phyloP scores from a whole-genome alignment of 2,329 filamentous ascomycete species.

The Coniochaeta hoffmannii region DNA sequence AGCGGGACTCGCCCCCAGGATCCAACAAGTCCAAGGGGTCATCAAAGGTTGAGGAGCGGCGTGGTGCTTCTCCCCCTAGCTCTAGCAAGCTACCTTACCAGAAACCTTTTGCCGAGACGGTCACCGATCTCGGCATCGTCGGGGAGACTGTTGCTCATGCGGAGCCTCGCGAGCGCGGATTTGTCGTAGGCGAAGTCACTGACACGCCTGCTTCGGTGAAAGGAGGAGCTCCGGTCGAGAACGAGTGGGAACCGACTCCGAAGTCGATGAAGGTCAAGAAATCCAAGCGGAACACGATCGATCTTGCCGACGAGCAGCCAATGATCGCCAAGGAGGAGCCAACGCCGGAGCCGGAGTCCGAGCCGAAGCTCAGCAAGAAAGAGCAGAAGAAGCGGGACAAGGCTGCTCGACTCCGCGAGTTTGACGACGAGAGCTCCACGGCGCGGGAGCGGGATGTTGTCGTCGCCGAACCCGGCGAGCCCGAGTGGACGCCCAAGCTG shows the following conservation, averaged over 20 bases:
- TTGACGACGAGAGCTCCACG: slow-evolving; percentile 14
- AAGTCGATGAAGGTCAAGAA: slow-evolving; percentile 25
- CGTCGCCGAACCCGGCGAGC: not conserved
- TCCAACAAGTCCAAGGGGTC: slow-evolving; percentile 31
- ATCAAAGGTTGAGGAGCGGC: not conserved
- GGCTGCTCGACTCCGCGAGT: slow-evolving; percentile 22
- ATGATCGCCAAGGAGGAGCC: slow-evolving; percentile 7
- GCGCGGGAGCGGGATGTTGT: not conserved
- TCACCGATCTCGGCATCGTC: slow-evolving; percentile 26
- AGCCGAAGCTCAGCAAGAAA: slow-evolving; percentile 36
- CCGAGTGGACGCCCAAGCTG: slow-evolving; percentile 10
- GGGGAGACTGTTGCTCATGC: slow-evolving; percentile 11
- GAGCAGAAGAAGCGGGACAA: slow-evolving; percentile 41
- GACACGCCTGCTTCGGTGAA: slow-evolving; percentile 33
- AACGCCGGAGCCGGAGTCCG: slow-evolving; percentile 10
- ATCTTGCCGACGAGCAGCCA: not conserved
- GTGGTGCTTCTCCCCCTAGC: not conserved
- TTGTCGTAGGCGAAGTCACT: slow-evolving; percentile 39
- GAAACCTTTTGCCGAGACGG: slow-evolving; percentile 40
- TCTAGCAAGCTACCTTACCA: slow-evolving; percentile 32
- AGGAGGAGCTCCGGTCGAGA: slow-evolving; percentile 11
- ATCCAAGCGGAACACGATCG: slow-evolving; percentile 23
- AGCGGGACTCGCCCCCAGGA: slow-evolving; percentile 56
- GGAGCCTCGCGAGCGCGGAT: slow-evolving; percentile 27
- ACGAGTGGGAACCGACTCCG: slow-evolving; percentile 14